Base-by-base conservation (phyloP, 2,329 filamentous ascomycete genomes). In the Macroventuria anomochaeta region DNA sequence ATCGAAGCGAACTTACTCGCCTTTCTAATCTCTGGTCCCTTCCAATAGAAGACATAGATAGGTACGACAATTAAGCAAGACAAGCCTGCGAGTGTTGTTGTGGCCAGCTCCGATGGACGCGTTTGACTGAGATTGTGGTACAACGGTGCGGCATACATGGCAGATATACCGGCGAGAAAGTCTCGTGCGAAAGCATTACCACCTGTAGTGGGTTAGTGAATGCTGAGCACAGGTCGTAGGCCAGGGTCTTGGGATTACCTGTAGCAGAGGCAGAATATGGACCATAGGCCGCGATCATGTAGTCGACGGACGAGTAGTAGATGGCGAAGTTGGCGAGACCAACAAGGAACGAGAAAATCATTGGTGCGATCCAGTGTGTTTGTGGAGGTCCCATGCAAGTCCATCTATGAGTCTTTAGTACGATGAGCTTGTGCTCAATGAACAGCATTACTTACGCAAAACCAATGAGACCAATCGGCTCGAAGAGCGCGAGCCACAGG, bases 261-360 rank as follows among this genome's bases (percentile, higher is more conserved):
- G 88, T 91, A 0, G 88, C 88, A 0, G 87, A 90, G 1, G 88
- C 88, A 1, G 87, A 85, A 70, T 89, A 91, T 0, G 85, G 84
- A 0, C 88, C 88, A 62, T 90, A 88, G 0, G 87, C 85, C 38
- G 84, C 85, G n/a, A 90, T 82, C 85, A 90, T 90, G 75, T 91
- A 91, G 70, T 91, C 87, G 55, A 90, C 88, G 0, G 88, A 90
- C 0, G 87, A 86, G 85, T 89, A 89, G 75, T 90, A 89, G 55
- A 89, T 89, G 32, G 82, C 76, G 41, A 88, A 89, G 52, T 65
- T 91, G 50, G 88, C 88, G 40, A 91, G 85, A 15, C 88, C 88
- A 43, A 91, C 85, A 25, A 90, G 77, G 33, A 80, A 80, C 2
- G 81, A 80, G 58, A 87, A 89, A 43, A 90, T 75, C 77, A 88